Conservation (phyloP, 192 early-diverging fungal genomes). For the Gamsiella multidivaricata region DNA sequence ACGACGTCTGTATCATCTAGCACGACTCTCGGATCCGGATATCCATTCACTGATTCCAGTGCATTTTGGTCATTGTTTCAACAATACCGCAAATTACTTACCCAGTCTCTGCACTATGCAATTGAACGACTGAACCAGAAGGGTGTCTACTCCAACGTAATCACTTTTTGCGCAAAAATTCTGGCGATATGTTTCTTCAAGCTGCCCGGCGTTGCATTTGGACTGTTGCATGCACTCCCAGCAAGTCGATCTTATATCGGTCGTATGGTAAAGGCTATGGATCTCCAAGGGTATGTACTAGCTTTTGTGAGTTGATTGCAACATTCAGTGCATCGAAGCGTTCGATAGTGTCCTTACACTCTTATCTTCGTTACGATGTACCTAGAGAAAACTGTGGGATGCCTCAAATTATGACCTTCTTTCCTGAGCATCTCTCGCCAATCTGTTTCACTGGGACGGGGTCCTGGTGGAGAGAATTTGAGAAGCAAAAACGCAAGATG, state of each 20-base stretch:
- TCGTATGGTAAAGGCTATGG: constrained; percentile 51
- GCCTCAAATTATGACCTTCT: constrained; percentile 47
- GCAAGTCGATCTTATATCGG: constrained; percentile 53
- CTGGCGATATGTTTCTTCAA: constrained; percentile 63
- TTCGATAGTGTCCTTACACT: neutral
- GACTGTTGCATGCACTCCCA: constrained; percentile 56
- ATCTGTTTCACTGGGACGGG: constrained; percentile 49
- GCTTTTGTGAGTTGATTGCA: neutral
- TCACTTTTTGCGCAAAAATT: constrained; percentile 63
- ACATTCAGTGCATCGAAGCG: neutral
- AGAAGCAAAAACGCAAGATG: constrained; percentile 52
- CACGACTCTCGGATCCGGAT: constrained; percentile 48
- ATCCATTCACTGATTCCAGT: constrained; percentile 43
- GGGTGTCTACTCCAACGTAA: constrained; percentile 60
- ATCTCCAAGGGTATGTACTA: constrained; percentile 30
- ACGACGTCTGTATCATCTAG: constrained; percentile 46
- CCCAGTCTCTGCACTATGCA: constrained; percentile 55
- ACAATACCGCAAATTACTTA: constrained; percentile 50
- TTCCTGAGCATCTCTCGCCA: constrained; percentile 53
- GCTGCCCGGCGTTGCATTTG: constrained; percentile 59
- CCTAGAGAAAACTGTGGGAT: constrained; percentile 39
- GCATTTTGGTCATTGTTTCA: constrained; percentile 49
- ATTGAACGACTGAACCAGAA: constrained; percentile 57
- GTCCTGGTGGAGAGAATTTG: constrained; percentile 55
- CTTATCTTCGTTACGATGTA: no score